These are phyloP conservation scores for Bipolaris victoriae DNA, from an alignment of 2,329 filamentous ascomycete species.

Conservation along the genomic window DNA sequence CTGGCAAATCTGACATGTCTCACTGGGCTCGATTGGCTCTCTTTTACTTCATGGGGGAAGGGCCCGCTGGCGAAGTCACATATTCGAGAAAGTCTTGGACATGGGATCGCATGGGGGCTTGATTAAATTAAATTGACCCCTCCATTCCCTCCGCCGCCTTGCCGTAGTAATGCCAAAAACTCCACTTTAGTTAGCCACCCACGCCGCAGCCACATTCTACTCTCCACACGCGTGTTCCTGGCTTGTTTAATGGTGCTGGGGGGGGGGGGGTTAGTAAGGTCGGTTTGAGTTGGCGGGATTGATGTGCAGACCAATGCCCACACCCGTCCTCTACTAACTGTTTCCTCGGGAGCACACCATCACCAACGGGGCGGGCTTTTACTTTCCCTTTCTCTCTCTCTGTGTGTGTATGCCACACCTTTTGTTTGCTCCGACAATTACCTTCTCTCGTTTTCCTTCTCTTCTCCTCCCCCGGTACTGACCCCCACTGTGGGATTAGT, in stretches of 20 bases:
- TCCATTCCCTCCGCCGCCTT: too few relatives aligned
- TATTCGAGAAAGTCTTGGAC: neutral
- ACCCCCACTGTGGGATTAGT: neutral
- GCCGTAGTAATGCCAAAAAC: too few relatives aligned
- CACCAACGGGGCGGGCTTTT: too few relatives aligned
- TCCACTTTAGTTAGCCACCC: too few relatives aligned
- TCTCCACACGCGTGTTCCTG: slow-evolving; percentile 3
- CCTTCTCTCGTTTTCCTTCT: neutral
- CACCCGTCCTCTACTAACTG: neutral
- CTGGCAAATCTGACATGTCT: slow-evolving; percentile 4
- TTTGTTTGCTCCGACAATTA: neutral
- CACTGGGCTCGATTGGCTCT: neutral
- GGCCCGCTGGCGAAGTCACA: slow-evolving; percentile 4
- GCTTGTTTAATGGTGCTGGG: neutral
- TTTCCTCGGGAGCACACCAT: slow-evolving; percentile 1
- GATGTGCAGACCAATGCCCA: slow-evolving; percentile 3
- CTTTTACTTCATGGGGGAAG: too few relatives aligned
- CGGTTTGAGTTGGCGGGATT: neutral
- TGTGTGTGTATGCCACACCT: too few relatives aligned
- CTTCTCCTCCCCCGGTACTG: neutral
- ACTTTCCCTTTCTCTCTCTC: too few relatives aligned
- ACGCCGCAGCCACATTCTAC: neutral
- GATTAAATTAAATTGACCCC: slow-evolving; percentile 15
- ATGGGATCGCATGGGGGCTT: slow-evolving; percentile 10
- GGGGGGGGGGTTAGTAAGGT: too few relatives aligned